phyloP scores from a whole-genome alignment of 768 basidiomycete species.

The Punctularia strigosozonata region DNA sequence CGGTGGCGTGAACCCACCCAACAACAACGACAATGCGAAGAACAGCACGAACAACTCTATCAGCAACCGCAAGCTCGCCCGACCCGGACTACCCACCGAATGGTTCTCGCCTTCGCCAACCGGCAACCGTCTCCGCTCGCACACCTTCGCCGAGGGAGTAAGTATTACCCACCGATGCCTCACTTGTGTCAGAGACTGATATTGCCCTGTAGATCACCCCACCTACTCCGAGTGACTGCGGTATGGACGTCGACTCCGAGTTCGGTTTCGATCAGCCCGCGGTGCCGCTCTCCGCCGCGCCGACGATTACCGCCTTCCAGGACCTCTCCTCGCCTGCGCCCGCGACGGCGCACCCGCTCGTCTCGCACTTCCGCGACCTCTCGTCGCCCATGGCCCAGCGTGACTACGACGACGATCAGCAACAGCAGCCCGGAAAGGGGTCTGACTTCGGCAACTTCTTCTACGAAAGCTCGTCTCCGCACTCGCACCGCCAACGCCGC shows the following conservation, averaged over 20 bases:
- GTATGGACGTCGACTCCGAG: slow-evolving; percentile 69
- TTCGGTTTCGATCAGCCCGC: slow-evolving; percentile 24
- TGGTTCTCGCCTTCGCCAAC: slow-evolving; percentile 37
- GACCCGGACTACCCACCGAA: slow-evolving; percentile 50
- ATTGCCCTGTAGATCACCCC: slow-evolving; percentile 25
- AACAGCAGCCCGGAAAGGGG: too few relatives aligned
- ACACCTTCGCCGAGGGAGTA: too few relatives aligned
- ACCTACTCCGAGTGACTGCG: slow-evolving; percentile 42
- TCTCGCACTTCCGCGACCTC: slow-evolving; percentile 43
- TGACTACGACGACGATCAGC: too few relatives aligned
- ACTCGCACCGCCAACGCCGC: slow-evolving; percentile 15
- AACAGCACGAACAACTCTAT: slow-evolving; percentile 27
- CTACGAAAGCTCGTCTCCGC: slow-evolving; percentile 41
- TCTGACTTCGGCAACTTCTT: too few relatives aligned
- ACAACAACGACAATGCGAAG: too few relatives aligned
- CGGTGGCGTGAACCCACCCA: slow-evolving; percentile 18
- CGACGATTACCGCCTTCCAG: slow-evolving; percentile 12
- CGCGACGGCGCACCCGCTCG: slow-evolving; percentile 38
- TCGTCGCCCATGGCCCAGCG: too few relatives aligned
- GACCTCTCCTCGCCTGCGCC: slow-evolving; percentile 14
- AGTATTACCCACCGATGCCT: too few relatives aligned
- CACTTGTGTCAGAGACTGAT: slow-evolving; percentile 8
- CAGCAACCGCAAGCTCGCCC: slow-evolving; percentile 45
- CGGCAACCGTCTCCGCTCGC: too few relatives aligned
- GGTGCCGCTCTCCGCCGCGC: slow-evolving; percentile 12